phyloP scores from a whole-genome alignment of 495 filamentous ascomycete genomes.

The Delitschia confertaspora region DNA sequence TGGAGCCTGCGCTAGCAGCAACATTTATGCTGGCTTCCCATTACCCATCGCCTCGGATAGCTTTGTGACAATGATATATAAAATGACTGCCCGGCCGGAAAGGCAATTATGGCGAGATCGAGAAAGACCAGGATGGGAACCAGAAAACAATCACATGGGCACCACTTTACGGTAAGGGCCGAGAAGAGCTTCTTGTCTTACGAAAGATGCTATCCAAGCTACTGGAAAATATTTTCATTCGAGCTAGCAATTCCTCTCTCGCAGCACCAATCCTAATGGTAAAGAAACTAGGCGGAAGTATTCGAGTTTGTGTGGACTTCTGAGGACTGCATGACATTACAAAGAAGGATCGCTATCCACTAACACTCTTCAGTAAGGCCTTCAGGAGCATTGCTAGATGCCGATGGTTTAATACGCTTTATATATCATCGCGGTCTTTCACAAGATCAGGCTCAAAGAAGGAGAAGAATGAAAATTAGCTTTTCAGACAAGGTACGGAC shows the following conservation, averaged over 20 bases:
- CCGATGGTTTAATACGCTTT: conserved; percentile 40
- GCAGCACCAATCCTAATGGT: conserved; percentile 21
- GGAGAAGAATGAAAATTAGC: conserved; percentile 28
- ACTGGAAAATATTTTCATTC: conserved; percentile 28
- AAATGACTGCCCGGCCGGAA: no score
- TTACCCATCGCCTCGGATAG: no score
- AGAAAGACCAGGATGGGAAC: conserved; percentile 18
- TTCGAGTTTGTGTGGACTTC: conserved; percentile 30
- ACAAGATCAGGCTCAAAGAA: conserved; percentile 15
- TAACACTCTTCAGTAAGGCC: conserved; percentile 41
- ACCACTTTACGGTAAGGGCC: conserved; percentile 9
- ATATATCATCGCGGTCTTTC: conserved; percentile 30
- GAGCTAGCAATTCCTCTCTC: conserved; percentile 13
- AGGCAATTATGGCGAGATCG: no score
- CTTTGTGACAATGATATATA: no score
- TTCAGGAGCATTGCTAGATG: conserved; percentile 29
- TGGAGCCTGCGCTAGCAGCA: no score
- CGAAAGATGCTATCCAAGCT: conserved; percentile 22
- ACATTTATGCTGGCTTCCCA: no score
- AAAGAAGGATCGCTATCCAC: conserved; percentile 38
- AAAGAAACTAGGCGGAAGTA: conserved; percentile 18
- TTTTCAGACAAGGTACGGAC: conserved; percentile 29
- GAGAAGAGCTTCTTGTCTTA: conserved; percentile 24
- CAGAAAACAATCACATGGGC: conserved; percentile 15
- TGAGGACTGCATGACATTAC: conserved; percentile 36